Conservation (phyloP, 768 basidiomycete species). For the Leccinum rimulosum region DNA sequence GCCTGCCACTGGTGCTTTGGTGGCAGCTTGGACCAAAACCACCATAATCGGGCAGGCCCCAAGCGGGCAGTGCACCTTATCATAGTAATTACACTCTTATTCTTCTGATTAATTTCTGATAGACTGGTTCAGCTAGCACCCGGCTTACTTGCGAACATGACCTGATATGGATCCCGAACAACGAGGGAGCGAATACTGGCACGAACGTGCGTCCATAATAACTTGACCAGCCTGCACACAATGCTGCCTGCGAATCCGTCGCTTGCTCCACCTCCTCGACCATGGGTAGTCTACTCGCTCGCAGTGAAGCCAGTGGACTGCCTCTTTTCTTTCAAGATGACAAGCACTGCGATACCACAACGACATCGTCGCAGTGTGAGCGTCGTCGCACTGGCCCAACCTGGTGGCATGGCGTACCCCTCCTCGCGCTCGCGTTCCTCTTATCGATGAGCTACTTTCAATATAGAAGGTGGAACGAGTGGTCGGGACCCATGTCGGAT, state of each 20-base stretch:
- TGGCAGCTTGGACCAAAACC: no score
- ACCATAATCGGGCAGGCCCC: no score
- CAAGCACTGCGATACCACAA: neutral
- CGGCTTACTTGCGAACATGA: neutral
- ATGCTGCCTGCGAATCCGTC: neutral
- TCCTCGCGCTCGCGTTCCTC: constrained; percentile 18
- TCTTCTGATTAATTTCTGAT: no score
- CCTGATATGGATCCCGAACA: neutral
- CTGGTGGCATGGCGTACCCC: neutral
- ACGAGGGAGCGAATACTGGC: neutral
- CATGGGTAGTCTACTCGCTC: neutral
- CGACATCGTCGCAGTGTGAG: neutral
- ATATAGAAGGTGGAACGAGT: constrained; percentile 8
- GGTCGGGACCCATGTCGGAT: neutral
- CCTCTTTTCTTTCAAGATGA: neutral
- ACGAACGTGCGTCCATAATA: neutral
- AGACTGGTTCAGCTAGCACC: neutral
- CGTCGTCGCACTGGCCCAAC: neutral
- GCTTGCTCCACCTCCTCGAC: neutral
- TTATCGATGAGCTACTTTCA: constrained; percentile 11
- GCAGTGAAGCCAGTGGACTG: neutral
- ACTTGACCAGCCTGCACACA: neutral
- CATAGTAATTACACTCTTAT: neutral
- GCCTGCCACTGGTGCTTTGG: no score
- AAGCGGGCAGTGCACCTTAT: neutral